Evolutionary conservation across 2,329 filamentous ascomycete species (phyloP), one percentile per base, ranked within the genome.

Genomic region (Beauveria brongniartii): DNA sequence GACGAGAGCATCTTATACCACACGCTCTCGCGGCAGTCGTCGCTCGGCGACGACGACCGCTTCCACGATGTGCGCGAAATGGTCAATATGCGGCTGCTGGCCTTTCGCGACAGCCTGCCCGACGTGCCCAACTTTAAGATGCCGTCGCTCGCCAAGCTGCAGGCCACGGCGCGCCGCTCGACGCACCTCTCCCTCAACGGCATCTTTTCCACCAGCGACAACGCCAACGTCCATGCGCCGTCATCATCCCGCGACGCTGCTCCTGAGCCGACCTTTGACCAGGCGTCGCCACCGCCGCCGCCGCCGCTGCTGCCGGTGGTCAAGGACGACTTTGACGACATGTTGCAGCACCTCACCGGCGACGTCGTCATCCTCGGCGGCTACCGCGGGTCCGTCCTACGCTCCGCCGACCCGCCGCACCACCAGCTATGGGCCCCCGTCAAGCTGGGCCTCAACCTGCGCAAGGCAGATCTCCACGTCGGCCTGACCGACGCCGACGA

Each of bases 401-500:
- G 92, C 34, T 95, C 91, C 12, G 88, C 91, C 12, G 87, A 91
- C 64, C 83, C 89, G 9, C 89, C 90, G 4, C 85, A 93, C 69
- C 86, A 91, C n/a, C 91, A 96, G 70, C 77, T 96, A 0, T 97
- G 93, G 93, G 90, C 95, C 1, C 92, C 92, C 0, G 87, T 97
- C 69, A 97, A 97, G 73, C 88, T 96, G 30, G 92, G 93, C 1
- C 77, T 97, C 55, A 96, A 96, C 67, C 83, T 97, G 63, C 87
- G 92, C 60, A 96, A 94, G 70, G 92, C 93, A 2, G 91, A 97
- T 70, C 79, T 97, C 4, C 91, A 96, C 71, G 88, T 97, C 10
- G 92, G 92, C 0, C 75, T 97, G 5, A 82, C 89, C 16, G 84
- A 84, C 2, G 88, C 92, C 67, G 92, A 95, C 61, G 93, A 97